Percentiles rank a stretch among this genome's conserved stretches.
These are phyloP conservation scores for Penicillium hordei DNA, from an alignment of 2,329 filamentous ascomycete genomes.

Conservation along the genomic window DNA sequence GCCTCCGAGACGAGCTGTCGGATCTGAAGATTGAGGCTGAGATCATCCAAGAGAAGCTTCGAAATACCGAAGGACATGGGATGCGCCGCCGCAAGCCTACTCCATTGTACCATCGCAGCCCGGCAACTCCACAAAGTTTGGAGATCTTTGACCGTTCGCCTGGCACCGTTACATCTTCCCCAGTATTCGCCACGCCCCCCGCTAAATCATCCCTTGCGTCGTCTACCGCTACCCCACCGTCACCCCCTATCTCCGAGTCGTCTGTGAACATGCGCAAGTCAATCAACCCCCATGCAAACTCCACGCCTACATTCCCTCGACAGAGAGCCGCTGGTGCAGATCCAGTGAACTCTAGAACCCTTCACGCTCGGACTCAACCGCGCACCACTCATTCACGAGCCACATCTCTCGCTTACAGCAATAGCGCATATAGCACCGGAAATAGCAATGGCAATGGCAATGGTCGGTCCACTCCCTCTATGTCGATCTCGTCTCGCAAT, in stretches of 20 bases:
- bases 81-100: conserved; percentile 54
- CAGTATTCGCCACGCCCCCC: conserved; percentile 84
- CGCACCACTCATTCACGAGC: conserved; percentile 54
- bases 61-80: conserved; percentile 61
- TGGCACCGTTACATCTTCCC: conserved; percentile 81
- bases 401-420: conserved; percentile 58
- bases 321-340: conserved; percentile 49
- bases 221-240: conserved; percentile 78
- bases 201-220: conserved; percentile 65
- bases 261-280: conserved; percentile 62
- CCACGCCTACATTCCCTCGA: conserved; percentile 49
- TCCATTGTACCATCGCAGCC: conserved; percentile 50
- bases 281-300: conserved; percentile 41
- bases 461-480: conserved; percentile 48
- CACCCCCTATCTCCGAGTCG: conserved; percentile 87
- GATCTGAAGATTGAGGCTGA: conserved; percentile 95
- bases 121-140: conserved; percentile 61
- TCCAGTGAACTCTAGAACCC: conserved; percentile 55
- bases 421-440: conserved; percentile 12
- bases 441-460: neutral
- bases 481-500: conserved; percentile 38
- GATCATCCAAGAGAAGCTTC: conserved; percentile 90
- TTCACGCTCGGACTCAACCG: conserved; percentile 43
- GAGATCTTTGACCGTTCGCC: conserved; percentile 71
- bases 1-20: conserved; percentile 83